Percentiles rank a stretch among this genome's conserved stretches.
phyloP scores from a whole-genome alignment of 768 basidiomycete species.

The Boletus rubropictus region DNA sequence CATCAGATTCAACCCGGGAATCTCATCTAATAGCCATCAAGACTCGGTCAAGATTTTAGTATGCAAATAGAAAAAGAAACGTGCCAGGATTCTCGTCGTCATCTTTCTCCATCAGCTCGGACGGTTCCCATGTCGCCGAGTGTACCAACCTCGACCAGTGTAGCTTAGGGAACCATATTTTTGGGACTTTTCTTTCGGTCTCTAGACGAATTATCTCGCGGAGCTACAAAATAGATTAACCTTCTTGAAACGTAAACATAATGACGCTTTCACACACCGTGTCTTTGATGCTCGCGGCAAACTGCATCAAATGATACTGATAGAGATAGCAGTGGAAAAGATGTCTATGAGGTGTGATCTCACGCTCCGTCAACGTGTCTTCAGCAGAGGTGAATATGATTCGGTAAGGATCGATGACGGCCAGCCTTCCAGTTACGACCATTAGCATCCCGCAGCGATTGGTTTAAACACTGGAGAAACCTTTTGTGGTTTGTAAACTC shows the following conservation, averaged over 20 bases:
- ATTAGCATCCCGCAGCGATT: neutral
- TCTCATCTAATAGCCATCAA: constrained; percentile 34
- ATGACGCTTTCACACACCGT: constrained; percentile 28
- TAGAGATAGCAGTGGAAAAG: constrained; percentile 73
- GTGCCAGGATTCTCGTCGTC: constrained; percentile 68
- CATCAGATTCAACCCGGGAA: constrained; percentile 49
- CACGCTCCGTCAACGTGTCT: constrained; percentile 26
- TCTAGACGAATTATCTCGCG: constrained; percentile 55
- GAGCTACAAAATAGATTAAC: constrained; percentile 37
- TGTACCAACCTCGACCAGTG: constrained; percentile 31
- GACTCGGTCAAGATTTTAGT: neutral
- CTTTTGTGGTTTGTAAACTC: constrained; percentile 47
- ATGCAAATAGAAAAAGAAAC: neutral
- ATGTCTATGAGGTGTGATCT: constrained; percentile 57
- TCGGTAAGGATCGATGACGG: constrained; percentile 58
- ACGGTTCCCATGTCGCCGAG: constrained; percentile 43
- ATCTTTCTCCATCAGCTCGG: constrained; percentile 38
- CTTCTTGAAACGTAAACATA: neutral
- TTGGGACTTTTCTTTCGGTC: constrained; percentile 33
- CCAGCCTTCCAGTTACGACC: constrained; percentile 30
- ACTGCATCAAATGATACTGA: constrained; percentile 47
- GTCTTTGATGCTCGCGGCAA: constrained; percentile 29
- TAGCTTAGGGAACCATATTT: constrained; percentile 54
- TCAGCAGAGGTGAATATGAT: constrained; percentile 39
- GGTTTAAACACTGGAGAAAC: constrained; percentile 28